These are phyloP conservation scores for Mimosa bimucronata DNA, from an alignment of 306 rosid genomes.

Conservation along the genomic window DNA sequence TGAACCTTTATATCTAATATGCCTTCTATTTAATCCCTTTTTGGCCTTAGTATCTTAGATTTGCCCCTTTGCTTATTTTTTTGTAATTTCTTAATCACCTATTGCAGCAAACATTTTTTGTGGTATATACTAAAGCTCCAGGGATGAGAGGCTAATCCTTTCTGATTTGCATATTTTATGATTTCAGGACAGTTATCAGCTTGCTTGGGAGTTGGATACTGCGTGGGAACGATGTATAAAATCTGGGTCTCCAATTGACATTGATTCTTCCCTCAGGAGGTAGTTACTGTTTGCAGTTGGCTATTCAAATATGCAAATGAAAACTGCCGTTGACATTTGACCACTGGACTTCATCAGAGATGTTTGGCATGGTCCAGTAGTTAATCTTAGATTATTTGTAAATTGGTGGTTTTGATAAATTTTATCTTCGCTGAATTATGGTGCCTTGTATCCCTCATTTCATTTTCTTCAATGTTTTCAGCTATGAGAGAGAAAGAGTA, in stretches of 20 bases:
- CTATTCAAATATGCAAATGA: constrained; percentile 24
- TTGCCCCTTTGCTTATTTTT: background rate
- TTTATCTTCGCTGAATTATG: constrained; percentile 32
- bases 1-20: constrained; percentile 10
- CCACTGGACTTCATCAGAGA: constrained; percentile 14
- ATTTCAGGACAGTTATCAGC: constrained; percentile 89
- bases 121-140: background rate
- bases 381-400: constrained; percentile 18
- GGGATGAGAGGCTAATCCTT: constrained; percentile 20
- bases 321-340: constrained; percentile 11
- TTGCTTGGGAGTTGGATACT: constrained; percentile 75
- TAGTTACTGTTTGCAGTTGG: constrained; percentile 28
- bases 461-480: constrained; percentile 29
- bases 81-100: background rate
- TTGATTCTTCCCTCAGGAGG: constrained; percentile 76
- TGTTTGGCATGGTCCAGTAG: constrained; percentile 14
- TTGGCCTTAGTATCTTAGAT: background rate
- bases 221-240: constrained; percentile 62
- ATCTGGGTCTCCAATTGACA: constrained; percentile 64
- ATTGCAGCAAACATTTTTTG: background rate
- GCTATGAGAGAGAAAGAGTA: constrained; percentile 80
- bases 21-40: background rate
- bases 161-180: constrained; percentile 37
- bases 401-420: constrained; percentile 17
- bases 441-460: background rate